A percentile compares a stretch with the other conserved stretches of the same genome.
Evolutionary conservation across 352 stramenopile genomes (phyloP).

Genomic region (Globisporangium solare): DNA sequence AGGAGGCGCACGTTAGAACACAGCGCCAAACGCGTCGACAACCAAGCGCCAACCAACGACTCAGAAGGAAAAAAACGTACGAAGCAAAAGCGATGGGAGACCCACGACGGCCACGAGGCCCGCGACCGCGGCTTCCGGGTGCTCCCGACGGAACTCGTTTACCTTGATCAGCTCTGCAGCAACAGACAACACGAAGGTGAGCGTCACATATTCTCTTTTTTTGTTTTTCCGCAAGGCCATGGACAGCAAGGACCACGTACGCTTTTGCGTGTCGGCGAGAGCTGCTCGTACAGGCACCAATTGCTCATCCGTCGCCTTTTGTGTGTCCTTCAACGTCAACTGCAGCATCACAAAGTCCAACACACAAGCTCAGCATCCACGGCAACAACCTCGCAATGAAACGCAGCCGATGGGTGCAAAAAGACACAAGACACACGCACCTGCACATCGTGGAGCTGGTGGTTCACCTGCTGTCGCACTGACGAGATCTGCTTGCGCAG

Average conservation of each 20-base stretch:
- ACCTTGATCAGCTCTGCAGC: constrained; percentile 58
- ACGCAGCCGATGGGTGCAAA: neutral
- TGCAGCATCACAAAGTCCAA: constrained; percentile 5
- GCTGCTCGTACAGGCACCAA: constrained; percentile 52
- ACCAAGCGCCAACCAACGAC: no score
- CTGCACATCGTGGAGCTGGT: constrained; percentile 54
- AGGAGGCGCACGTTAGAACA: neutral
- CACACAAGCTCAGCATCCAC: neutral
- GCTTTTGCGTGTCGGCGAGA: constrained; percentile 36
- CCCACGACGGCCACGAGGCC: constrained; percentile 55
- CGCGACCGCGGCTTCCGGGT: constrained; percentile 56
- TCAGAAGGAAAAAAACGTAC: constrained; percentile 31
- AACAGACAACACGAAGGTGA: neutral
- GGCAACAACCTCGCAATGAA: no score
- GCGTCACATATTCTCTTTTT: no score
- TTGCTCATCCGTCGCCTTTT: constrained; percentile 54
- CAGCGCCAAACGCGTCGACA: neutral
- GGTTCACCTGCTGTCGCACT: constrained; percentile 49
- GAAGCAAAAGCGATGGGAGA: constrained; percentile 54
- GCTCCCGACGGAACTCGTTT: constrained; percentile 69
- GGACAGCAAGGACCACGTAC: constrained; percentile 23
- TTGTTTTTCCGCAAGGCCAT: neutral
- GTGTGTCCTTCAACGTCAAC: constrained; percentile 43
- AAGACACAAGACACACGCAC: constrained; percentile 7
- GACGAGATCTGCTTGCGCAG: constrained; percentile 54